phyloP scores from a whole-genome alignment of 2,329 filamentous ascomycete species.

The Neonectria coccinea region DNA sequence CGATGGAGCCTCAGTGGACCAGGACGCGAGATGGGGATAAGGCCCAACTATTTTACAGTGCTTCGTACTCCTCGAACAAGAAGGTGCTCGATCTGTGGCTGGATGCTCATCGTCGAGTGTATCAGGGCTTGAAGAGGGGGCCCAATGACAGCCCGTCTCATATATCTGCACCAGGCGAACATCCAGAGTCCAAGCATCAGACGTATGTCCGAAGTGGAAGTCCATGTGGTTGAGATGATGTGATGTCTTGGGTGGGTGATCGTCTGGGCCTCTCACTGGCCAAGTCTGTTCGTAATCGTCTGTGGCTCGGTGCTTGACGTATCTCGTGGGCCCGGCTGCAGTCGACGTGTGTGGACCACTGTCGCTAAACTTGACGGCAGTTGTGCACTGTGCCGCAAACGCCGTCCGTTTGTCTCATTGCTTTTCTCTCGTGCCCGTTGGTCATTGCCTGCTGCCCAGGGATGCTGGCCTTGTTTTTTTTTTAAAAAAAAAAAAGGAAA shows the following conservation, averaged over 20 bases:
- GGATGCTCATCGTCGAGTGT: neutral
- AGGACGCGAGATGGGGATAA: neutral
- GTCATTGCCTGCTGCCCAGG: neutral
- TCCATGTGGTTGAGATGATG: neutral
- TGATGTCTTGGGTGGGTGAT: neutral
- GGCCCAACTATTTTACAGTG: neutral
- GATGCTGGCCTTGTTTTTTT: constrained; percentile 18
- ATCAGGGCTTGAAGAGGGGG: neutral
- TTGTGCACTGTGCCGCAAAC: constrained; percentile 27
- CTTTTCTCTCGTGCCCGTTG: neutral
- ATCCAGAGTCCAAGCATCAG: neutral
- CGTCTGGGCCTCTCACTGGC: neutral
- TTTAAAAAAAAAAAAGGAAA: too few relatives aligned
- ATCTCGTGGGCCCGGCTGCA: constrained; percentile 2
- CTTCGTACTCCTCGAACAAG: neutral
- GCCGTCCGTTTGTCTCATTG: constrained; percentile 19
- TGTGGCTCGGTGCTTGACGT: constrained; percentile 2
- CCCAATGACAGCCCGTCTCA: neutral
- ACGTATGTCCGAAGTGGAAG: neutral
- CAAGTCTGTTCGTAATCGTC: neutral
- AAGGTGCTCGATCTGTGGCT: neutral
- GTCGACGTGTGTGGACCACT: constrained; percentile 9
- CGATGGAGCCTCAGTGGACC: constrained; percentile 28
- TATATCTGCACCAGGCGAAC: neutral
- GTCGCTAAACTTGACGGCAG: constrained; percentile 11